Evolutionary conservation across 2,329 filamentous ascomycete species (phyloP).

Genomic region (Emydomyces testavorans): DNA sequence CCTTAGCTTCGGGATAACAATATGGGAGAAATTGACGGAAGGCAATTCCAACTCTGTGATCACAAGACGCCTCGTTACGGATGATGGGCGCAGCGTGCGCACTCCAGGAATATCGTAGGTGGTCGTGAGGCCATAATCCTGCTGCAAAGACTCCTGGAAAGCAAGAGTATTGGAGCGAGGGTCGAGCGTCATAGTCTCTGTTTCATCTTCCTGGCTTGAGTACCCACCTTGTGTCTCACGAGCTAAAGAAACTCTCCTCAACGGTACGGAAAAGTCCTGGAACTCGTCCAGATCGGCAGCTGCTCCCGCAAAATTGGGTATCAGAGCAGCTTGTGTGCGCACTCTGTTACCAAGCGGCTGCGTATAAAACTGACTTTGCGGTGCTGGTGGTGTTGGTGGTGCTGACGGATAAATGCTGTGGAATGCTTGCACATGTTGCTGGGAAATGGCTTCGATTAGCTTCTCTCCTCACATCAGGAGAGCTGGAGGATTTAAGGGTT

Average conservation of each 20-base stretch:
- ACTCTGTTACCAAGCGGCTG: not conserved
- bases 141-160: constrained; percentile 29
- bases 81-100: constrained; percentile 29
- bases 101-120: constrained; percentile 32
- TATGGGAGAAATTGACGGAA: constrained; percentile 28
- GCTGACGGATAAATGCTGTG: too few species aligned
- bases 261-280: too few species aligned
- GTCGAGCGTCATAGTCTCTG: constrained; percentile 14
- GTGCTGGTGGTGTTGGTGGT: not conserved
- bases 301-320: too few species aligned
- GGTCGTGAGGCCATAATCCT: constrained; percentile 34
- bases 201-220: constrained; percentile 16
- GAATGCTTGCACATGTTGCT: not conserved
- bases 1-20: constrained; percentile 32
- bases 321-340: too few species aligned
- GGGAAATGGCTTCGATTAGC: not conserved
- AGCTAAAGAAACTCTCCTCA: too few species aligned
- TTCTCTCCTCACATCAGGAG: not conserved
- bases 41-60: constrained; percentile 29
- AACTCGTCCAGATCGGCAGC: too few species aligned
- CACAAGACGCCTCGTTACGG: constrained; percentile 28
- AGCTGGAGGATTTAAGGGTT: too few species aligned
- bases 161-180: constrained; percentile 18
- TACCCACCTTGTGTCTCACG: not conserved
- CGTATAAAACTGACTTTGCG: not conserved